Evolutionary conservation across 2,329 filamentous ascomycete species (phyloP).

Genomic region (Bipolaris victoriae): DNA sequence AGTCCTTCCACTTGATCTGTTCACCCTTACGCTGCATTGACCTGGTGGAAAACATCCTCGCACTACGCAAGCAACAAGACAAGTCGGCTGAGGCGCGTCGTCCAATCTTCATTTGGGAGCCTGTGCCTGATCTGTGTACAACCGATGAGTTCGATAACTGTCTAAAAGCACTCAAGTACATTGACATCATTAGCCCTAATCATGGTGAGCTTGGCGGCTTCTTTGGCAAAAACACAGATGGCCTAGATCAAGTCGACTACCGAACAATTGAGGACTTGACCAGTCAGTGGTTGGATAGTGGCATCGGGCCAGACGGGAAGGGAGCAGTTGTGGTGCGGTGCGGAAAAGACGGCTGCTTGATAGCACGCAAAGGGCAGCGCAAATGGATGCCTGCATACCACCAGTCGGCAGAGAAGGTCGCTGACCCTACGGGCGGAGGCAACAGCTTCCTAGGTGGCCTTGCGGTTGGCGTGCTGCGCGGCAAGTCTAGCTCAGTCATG

Average conservation of each 20-base stretch:
- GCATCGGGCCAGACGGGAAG: slow-evolving; percentile 45
- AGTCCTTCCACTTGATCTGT: slow-evolving; percentile 87
- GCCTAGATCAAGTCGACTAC: slow-evolving; percentile 45
- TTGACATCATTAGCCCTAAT: slow-evolving; percentile 77
- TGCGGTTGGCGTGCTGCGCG: slow-evolving; percentile 61
- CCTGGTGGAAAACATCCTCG: slow-evolving; percentile 73
- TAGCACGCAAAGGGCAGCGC: slow-evolving; percentile 48
- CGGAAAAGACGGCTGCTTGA: slow-evolving; percentile 73
- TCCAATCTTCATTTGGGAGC: slow-evolving; percentile 91
- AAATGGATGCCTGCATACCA: slow-evolving; percentile 83
- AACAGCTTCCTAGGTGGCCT: slow-evolving; percentile 81
- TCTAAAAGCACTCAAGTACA: slow-evolving; percentile 57
- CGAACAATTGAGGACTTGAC: slow-evolving; percentile 51
- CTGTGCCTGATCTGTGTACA: slow-evolving; percentile 85
- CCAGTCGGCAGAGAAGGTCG: slow-evolving; percentile 61
- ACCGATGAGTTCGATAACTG: slow-evolving; percentile 66
- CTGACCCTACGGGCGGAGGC: slow-evolving; percentile 94
- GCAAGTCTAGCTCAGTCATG: slow-evolving; percentile 55
- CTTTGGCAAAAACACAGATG: slow-evolving; percentile 64
- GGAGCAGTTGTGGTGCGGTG: slow-evolving; percentile 71
- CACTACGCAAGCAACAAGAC: slow-evolving; percentile 52
- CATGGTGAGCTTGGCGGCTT: slow-evolving; percentile 86
- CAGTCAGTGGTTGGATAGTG: slow-evolving; percentile 45
- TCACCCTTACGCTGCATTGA: slow-evolving; percentile 77
- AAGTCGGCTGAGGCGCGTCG: slow-evolving; percentile 26